phyloP scores from a whole-genome alignment of 129 eudicot species.

The Centaurea solstitialis region DNA sequence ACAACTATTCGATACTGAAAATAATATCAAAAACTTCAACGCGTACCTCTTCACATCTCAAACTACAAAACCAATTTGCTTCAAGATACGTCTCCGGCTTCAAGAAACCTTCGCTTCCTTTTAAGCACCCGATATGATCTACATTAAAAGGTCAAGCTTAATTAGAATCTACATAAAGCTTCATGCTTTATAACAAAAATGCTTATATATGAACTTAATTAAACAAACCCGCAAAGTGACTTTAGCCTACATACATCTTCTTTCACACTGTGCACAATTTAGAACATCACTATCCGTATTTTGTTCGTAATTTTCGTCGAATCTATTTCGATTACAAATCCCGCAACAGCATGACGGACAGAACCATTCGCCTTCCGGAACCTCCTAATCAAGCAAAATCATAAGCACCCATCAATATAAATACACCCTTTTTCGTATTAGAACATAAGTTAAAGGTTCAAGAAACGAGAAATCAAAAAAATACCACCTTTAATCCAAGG shows the following conservation, averaged over 20 bases:
- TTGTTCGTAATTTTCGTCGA: slow-evolving; percentile 23
- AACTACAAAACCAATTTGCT: slow-evolving; percentile 72
- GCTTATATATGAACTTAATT: background rate
- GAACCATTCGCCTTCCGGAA: slow-evolving; percentile 94
- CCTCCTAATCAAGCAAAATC: slow-evolving; percentile 38
- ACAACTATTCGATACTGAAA: background rate
- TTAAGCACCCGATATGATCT: slow-evolving; percentile 79
- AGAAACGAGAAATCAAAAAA: background rate
- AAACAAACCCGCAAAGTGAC: background rate
- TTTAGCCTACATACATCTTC: slow-evolving; percentile 54
- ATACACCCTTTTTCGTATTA: background rate
- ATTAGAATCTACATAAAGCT: slow-evolving; percentile 8
- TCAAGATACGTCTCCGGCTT: slow-evolving; percentile 24
- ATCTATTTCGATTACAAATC: slow-evolving; percentile 57
- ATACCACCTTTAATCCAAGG: slow-evolving; percentile 57
- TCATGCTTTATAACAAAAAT: background rate
- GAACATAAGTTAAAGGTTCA: background rate
- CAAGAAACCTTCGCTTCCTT: slow-evolving; percentile 38
- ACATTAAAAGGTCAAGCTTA: slow-evolving; percentile 21
- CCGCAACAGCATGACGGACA: slow-evolving; percentile 93
- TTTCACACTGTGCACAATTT: slow-evolving; percentile 76
- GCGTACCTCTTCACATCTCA: slow-evolving; percentile 72
- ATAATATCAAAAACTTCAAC: background rate
- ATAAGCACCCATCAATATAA: slow-evolving; percentile 1
- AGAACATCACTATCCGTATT: slow-evolving; percentile 28